Percentiles rank a stretch among this genome's conserved stretches.
phyloP scores from a whole-genome alignment of 495 filamentous ascomycete species.

The Aspergillus incahuasiensis region DNA sequence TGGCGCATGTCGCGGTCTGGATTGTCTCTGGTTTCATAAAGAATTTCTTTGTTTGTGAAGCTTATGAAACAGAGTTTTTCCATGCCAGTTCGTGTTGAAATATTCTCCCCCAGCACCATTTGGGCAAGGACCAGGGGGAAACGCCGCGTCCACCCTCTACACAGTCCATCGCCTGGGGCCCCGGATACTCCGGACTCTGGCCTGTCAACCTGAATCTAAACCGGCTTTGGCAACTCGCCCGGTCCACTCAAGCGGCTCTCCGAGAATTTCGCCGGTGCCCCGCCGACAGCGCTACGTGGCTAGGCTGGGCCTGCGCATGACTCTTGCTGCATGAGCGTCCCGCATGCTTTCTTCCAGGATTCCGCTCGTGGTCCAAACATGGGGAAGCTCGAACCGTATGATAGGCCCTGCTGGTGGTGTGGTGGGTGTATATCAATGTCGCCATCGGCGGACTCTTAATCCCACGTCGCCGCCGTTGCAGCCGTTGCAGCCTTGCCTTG shows the following conservation, averaged over 20 bases:
- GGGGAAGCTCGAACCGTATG: not conserved
- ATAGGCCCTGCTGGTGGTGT: not conserved
- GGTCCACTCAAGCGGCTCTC: constrained; percentile 1
- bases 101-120: not conserved
- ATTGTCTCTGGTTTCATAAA: not conserved
- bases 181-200: not conserved
- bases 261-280: constrained; percentile 29
- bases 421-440: not conserved
- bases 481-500: no score
- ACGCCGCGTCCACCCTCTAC: not conserved
- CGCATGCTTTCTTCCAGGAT: not conserved
- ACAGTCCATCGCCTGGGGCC: not conserved
- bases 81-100: not conserved
- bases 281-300: constrained; percentile 10
- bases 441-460: not conserved
- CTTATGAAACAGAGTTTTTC: not conserved
- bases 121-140: not conserved
- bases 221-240: constrained; percentile 1
- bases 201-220: not conserved
- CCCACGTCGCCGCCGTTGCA: not conserved
- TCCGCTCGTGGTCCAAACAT: not conserved
- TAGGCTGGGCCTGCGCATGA: not conserved
- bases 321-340: not conserved
- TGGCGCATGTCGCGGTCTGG: not conserved
- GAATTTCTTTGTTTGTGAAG: not conserved